phyloP scores from a whole-genome alignment of 2,329 filamentous ascomycete genomes.

The Aphanocladium album region DNA sequence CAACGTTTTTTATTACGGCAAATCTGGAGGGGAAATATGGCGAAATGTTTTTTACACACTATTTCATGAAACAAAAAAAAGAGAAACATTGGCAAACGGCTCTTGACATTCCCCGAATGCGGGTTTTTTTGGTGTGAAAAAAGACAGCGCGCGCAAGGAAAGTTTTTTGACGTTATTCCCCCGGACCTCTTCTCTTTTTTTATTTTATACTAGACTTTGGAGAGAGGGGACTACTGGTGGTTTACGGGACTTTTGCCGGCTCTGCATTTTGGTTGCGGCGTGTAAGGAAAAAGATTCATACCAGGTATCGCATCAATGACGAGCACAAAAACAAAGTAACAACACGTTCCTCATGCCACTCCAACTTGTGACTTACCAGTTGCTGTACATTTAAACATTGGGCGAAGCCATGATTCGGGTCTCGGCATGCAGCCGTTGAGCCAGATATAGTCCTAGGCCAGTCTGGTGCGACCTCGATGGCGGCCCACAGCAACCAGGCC shows the following conservation, averaged over 20 bases:
- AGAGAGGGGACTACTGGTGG: slow-evolving; percentile 17
- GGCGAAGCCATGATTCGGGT: no score
- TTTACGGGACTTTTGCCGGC: slow-evolving; percentile 40
- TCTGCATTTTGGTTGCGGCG: slow-evolving; percentile 51
- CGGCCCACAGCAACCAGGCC: neutral
- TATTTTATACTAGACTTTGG: slow-evolving; percentile 5
- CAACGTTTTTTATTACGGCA: slow-evolving; percentile 7
- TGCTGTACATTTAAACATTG: neutral
- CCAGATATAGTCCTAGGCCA: neutral
- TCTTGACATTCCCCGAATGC: neutral
- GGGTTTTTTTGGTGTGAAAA: neutral
- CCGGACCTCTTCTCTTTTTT: neutral
- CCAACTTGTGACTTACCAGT: neutral
- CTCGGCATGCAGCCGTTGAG: neutral
- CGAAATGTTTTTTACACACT: slow-evolving; percentile 12
- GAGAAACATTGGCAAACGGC: slow-evolving; percentile 8
- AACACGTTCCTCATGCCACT: slow-evolving; percentile 15
- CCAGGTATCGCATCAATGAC: slow-evolving; percentile 47
- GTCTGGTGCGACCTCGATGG: neutral
- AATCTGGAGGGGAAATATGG: slow-evolving; percentile 6
- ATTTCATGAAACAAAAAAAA: slow-evolving; percentile 8
- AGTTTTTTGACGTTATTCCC: neutral
- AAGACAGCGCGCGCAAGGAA: neutral
- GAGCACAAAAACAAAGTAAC: slow-evolving; percentile 26
- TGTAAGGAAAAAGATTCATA: slow-evolving; percentile 50